Conservation (phyloP, 2,329 filamentous ascomycete species). For the Beauveria medogensis region DNA sequence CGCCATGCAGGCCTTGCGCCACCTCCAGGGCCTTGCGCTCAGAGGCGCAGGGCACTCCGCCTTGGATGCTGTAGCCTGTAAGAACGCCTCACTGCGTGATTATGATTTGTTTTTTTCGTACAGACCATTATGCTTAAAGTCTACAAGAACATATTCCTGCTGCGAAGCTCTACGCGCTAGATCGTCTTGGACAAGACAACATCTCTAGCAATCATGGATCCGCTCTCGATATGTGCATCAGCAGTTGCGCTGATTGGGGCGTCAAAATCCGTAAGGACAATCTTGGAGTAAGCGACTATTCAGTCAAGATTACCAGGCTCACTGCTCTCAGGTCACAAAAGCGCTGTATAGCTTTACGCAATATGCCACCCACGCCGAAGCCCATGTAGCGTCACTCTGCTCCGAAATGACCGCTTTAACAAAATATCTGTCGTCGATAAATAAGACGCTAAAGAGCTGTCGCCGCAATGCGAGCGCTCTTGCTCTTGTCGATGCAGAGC, state of each 20-base stretch:
- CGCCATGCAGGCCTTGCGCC: not conserved
- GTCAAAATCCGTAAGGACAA: not conserved
- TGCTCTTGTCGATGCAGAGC: not conserved
- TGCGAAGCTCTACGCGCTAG: not conserved
- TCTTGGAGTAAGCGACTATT: not conserved
- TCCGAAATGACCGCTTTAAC: not conserved
- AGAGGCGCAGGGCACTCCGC: not conserved
- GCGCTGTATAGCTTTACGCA: not conserved
- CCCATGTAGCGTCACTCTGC: not conserved
- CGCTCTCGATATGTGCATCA: constrained; percentile 1
- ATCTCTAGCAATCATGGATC: not conserved
- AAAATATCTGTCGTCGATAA: not conserved
- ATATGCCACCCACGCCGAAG: not conserved
- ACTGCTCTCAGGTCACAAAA: not conserved
- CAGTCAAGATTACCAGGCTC: not conserved
- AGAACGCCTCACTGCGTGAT: not conserved
- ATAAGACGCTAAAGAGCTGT: not conserved
- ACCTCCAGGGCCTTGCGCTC: no score
- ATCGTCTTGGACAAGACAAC: not conserved
- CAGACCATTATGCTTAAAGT: not conserved
- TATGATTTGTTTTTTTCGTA: not conserved
- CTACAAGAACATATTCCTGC: not conserved
- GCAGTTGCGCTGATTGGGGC: not conserved
- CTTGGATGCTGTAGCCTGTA: not conserved
- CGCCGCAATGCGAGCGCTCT: not conserved